Conservation (phyloP, 108 stramenopile species). For the Nitzschia sp. region DNA sequence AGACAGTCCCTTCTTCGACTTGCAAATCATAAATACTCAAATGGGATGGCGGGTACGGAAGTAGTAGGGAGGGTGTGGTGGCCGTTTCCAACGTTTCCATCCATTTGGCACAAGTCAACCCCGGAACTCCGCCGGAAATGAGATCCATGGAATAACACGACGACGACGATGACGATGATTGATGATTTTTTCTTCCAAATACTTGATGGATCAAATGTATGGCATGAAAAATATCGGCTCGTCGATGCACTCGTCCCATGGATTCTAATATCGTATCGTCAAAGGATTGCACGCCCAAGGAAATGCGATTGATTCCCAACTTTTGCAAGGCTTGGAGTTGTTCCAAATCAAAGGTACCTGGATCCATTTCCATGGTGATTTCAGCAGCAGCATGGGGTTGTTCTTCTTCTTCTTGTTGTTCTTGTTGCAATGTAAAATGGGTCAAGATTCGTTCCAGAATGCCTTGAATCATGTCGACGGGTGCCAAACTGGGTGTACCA, state of each 20-base stretch:
- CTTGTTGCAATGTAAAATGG: conserved; percentile 49
- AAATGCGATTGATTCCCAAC: conserved; percentile 88
- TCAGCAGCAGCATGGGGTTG: conserved; percentile 71
- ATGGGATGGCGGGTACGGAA: conserved; percentile 59
- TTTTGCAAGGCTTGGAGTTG: conserved; percentile 51
- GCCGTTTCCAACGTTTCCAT: conserved; percentile 63
- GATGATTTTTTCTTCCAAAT: conserved; percentile 51
- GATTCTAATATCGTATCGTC: conserved; percentile 67
- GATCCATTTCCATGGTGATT: conserved; percentile 97
- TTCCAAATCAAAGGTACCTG: conserved; percentile 80
- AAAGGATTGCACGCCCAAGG: conserved; percentile 92
- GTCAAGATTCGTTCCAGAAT: conserved; percentile 56
- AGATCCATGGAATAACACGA: conserved; percentile 89
- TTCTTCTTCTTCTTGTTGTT: too few species aligned
- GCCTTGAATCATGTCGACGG: conserved; percentile 62
- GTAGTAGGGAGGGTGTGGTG: conserved; percentile 1
- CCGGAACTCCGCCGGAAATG: conserved; percentile 90
- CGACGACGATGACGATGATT: too few species aligned
- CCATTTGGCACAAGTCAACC: conserved; percentile 72
- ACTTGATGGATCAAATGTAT: conserved; percentile 66
- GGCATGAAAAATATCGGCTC: conserved; percentile 61
- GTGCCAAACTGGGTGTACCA: conserved; percentile 90
- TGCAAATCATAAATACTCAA: conserved; percentile 94
- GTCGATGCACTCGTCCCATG: conserved; percentile 86
- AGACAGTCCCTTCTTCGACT: conserved; percentile 87